These are phyloP conservation scores for Setomelanomma holmii DNA, from an alignment of 2,329 filamentous ascomycete genomes.

Conservation along the genomic window DNA sequence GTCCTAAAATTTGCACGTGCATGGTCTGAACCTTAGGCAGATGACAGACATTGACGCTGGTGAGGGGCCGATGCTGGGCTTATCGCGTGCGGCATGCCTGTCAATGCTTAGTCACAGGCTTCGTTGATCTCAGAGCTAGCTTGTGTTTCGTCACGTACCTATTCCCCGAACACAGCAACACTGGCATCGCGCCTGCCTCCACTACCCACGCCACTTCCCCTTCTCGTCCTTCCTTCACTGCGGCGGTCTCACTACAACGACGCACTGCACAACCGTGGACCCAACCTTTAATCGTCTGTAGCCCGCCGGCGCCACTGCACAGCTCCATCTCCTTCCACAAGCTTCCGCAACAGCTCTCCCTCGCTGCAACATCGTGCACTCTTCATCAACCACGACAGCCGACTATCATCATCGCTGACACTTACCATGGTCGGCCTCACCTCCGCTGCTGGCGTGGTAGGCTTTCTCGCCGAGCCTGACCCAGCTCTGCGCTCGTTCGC, in stretches of 20 bases:
- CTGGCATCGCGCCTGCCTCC: conserved; percentile 41
- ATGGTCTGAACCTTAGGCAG: not conserved
- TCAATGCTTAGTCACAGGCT: no score
- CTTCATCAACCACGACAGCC: conserved; percentile 16
- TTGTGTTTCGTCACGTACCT: conserved; percentile 32
- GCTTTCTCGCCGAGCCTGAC: conserved; percentile 94
- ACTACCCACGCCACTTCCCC: conserved; percentile 33
- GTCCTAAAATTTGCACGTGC: not conserved
- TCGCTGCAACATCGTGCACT: conserved; percentile 30
- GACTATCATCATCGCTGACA: conserved; percentile 12
- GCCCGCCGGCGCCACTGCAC: conserved; percentile 41
- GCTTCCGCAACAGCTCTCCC: conserved; percentile 35
- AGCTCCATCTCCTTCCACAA: conserved; percentile 48
- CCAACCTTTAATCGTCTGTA: conserved; percentile 24
- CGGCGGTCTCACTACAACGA: conserved; percentile 12
- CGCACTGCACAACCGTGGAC: conserved; percentile 19
- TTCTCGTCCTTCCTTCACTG: conserved; percentile 43
- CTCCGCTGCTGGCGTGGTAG: conserved; percentile 92
- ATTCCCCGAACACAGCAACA: conserved; percentile 32
- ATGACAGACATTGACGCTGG: not conserved
- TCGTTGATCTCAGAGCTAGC: no score
- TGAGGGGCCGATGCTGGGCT: conserved; percentile 22
- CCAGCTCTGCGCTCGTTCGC: conserved; percentile 93
- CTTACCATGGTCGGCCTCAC: conserved; percentile 84
- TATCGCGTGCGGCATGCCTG: conserved; percentile 1